These are phyloP conservation scores for Eucalyptus regnans DNA, from an alignment of 345 rosid genomes.

Conservation along the genomic window DNA sequence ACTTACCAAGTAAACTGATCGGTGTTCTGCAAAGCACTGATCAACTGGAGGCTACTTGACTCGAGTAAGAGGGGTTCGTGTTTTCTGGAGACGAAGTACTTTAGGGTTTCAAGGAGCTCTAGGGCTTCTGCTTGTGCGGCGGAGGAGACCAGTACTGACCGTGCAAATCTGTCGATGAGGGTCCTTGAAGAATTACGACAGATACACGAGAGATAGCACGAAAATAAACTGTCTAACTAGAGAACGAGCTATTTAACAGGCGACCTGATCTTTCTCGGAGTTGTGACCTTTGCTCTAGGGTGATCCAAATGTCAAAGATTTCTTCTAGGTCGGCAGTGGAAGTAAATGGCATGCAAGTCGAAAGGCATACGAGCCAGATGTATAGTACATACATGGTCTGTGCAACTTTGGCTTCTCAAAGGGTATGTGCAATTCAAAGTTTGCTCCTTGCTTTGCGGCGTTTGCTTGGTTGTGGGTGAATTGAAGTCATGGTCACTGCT, in stretches of 20 bases:
- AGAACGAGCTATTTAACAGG: background rate
- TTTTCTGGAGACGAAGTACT: background rate
- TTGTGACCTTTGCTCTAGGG: background rate
- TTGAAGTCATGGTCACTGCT: background rate
- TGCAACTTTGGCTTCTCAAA: background rate
- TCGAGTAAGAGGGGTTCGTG: background rate
- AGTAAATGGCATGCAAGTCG: background rate
- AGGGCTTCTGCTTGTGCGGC: background rate
- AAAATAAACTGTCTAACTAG: background rate
- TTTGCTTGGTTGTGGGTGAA: background rate
- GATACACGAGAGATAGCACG: background rate
- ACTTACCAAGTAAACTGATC: background rate
- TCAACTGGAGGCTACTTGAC: background rate
- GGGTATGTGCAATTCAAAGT: background rate
- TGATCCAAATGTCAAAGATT: background rate
- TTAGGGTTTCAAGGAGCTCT: background rate
- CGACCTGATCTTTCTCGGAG: background rate
- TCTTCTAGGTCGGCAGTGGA: background rate
- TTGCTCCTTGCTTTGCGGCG: background rate
- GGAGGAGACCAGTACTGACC: background rate
- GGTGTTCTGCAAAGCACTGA: background rate
- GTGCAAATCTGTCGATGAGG: background rate
- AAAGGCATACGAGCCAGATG: background rate
- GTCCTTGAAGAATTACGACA: background rate
- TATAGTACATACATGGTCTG: background rate